Base-by-base conservation (phyloP, 352 stramenopile genomes). In the Globisporangium orthogonon region DNA sequence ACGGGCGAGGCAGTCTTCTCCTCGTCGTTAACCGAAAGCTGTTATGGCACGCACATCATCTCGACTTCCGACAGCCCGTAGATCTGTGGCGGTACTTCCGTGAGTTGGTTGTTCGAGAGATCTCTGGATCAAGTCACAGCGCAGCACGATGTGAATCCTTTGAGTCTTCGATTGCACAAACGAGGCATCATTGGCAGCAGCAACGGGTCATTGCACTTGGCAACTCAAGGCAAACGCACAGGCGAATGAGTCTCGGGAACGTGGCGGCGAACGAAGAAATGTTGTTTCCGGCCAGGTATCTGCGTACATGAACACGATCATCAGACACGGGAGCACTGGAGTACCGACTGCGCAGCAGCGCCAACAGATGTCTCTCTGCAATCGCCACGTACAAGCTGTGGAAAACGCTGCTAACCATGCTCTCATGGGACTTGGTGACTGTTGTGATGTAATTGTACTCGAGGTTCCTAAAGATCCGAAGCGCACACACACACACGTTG, bases 281-380 rank as follows among this genome's bases (percentile, higher is more conserved):
- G 18, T 70, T 72, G 57, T 87, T 87, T 13, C 47, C 71, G n/a
- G 68, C 80, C 50, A 86, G 46, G 53, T 86, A 86, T 17, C 37
- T 43, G 37, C 37, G 37, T 11, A 7, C 35, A 43, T 13, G 11
- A 15, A 41, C 35, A 3, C 35, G 33, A 37, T 9, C 33, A 23
- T 23, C 23, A 23, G 23, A 23, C 23, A 23, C 23, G 23, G 23
- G 23, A 23, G 23, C 23, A 23, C 23, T 23, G 23, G 37, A 43
- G 37, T 13, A 10, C 11, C 37, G 10, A 13, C 11, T 3, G 4
- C 1, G 9, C 35, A 40, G 0, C 35, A 7, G 35, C 7, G 2
- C 7, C 7, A 14, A 3, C 1, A 7, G 35, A 7, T 40, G 17
- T 18, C 73, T 50, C 18, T 61, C 4, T 23, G 15, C 3, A 23